Conservation (phyloP, 2,329 filamentous ascomycete genomes). For the Emmonsiellopsis sp. region DNA sequence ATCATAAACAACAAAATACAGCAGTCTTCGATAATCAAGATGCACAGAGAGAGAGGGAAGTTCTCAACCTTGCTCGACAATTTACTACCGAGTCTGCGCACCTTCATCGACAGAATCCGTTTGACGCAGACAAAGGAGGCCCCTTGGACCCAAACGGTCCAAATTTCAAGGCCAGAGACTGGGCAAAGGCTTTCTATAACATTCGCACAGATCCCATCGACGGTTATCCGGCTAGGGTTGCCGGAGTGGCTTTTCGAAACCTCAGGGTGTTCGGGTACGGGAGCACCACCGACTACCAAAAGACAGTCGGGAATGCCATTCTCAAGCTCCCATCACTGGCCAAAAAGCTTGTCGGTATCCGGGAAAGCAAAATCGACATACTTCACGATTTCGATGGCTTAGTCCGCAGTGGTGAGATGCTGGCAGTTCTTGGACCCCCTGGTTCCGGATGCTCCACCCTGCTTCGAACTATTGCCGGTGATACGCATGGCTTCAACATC, state of each 20-base stretch:
- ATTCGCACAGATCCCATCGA: neutral
- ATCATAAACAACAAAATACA: no score
- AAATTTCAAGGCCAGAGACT: neutral
- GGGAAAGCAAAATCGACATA: constrained; percentile 45
- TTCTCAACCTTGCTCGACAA: neutral
- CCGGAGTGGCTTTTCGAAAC: constrained; percentile 29
- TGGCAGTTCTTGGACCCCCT: constrained; percentile 46
- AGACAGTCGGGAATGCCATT: constrained; percentile 33
- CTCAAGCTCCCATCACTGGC: constrained; percentile 23
- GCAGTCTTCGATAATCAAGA: no score
- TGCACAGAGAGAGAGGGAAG: neutral
- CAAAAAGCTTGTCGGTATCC: constrained; percentile 11
- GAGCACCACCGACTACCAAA: constrained; percentile 34
- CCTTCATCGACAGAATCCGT: neutral
- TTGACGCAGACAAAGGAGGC: neutral
- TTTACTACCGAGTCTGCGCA: constrained; percentile 1
- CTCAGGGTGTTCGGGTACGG: constrained; percentile 30
- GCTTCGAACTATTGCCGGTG: constrained; percentile 72
- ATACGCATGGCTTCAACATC: constrained; percentile 69
- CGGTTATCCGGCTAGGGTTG: neutral
- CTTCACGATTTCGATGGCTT: constrained; percentile 56
- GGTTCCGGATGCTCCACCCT: constrained; percentile 65
- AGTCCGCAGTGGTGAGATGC: constrained; percentile 48
- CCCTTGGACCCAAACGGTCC: neutral
- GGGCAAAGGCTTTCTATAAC: constrained; percentile 1